A percentile compares a stretch with the other conserved stretches of the same genome.
Evolutionary conservation across 148 eudicot species (phyloP).

Genomic region (Rhododendron ferrugineum): DNA sequence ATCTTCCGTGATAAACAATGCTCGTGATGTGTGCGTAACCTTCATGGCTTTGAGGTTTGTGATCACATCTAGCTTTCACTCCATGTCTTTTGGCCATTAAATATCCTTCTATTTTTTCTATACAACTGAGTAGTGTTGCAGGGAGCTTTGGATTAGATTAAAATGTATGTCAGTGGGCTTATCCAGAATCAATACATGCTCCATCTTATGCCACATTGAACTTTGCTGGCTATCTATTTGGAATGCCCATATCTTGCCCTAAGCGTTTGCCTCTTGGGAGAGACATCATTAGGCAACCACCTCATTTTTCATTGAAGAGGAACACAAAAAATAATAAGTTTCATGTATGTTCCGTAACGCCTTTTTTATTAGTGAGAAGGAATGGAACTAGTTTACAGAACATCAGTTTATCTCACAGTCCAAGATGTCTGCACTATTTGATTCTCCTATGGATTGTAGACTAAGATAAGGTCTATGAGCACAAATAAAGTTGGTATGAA

Average conservation of each 20-base stretch:
- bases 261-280: too few species aligned
- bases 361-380: background rate
- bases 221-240: background rate
- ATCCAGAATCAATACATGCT: background rate
- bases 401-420: background rate
- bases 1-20: slow-evolving; percentile 44
- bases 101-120: background rate
- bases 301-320: background rate
- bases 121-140: background rate
- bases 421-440: background rate
- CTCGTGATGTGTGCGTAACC: slow-evolving; percentile 58
- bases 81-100: background rate
- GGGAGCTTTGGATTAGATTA: background rate
- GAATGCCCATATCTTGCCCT: background rate
- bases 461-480: background rate
- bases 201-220: background rate
- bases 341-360: background rate
- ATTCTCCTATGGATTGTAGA: background rate
- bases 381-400: background rate
- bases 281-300: background rate
- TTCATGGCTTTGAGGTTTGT: slow-evolving; percentile 80
- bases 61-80: background rate
- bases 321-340: background rate
- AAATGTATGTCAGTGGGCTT: background rate
- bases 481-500: slow-evolving; percentile 1